A percentile compares a stretch with the other conserved stretches of the same genome.
Evolutionary conservation across 164 flowering plant genomes (phyloP).

Genomic region (Chimonanthus praecox): DNA sequence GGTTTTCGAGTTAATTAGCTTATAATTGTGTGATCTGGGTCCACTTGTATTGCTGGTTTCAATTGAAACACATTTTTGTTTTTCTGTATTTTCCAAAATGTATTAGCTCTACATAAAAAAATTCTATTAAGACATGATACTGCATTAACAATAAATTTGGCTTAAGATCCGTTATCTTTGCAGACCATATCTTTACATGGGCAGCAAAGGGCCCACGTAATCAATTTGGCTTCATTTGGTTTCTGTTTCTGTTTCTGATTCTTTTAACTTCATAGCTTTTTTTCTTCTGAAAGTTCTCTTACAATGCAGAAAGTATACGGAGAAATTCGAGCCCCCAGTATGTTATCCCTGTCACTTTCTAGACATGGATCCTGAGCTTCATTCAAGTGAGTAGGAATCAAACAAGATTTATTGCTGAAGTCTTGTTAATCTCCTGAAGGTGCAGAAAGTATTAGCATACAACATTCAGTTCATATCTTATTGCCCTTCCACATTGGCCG

Average conservation of each 20-base stretch:
- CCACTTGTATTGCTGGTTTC: background rate
- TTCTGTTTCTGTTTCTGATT: background rate
- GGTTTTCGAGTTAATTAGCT: no score
- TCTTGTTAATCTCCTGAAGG: background rate
- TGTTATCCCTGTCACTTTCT: conserved; percentile 28
- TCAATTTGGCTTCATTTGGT: background rate
- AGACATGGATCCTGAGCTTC: conserved; percentile 46
- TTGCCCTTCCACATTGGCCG: background rate
- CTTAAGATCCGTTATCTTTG: background rate
- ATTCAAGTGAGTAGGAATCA: conserved; percentile 38
- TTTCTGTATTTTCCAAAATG: background rate
- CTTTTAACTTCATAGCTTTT: background rate
- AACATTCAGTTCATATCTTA: background rate
- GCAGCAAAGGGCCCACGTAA: background rate
- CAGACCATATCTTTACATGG: background rate
- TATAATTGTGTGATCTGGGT: background rate
- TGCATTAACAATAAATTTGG: background rate
- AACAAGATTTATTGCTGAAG: background rate
- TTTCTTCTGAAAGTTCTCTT: background rate
- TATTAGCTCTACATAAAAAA: background rate
- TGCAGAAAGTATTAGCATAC: background rate
- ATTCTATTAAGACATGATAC: background rate
- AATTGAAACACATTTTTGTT: background rate
- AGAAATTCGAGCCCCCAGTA: conserved; percentile 36
- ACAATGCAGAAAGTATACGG: conserved; percentile 44